Percentiles rank a stretch among this genome's conserved stretches.
These are phyloP conservation scores for Alternaria dauci DNA, from an alignment of 2,329 filamentous ascomycete genomes.

Conservation along the genomic window DNA sequence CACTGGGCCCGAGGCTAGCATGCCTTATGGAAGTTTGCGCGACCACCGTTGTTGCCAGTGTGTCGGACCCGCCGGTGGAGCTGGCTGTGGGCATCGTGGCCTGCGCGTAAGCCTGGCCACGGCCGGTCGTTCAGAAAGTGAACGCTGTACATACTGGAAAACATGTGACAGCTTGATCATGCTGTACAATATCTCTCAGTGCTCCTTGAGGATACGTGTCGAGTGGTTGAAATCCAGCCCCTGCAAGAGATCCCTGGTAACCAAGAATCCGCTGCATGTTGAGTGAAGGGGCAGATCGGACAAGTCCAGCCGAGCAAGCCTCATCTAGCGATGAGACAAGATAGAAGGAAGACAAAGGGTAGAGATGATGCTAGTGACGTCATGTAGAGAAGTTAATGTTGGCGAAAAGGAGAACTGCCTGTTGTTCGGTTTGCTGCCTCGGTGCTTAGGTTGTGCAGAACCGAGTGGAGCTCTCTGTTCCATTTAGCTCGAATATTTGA, in stretches of 20 bases:
- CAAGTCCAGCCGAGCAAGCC: not conserved
- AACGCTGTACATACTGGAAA: not conserved
- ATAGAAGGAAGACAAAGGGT: not conserved
- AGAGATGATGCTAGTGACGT: not conserved
- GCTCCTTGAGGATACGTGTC: too few species aligned
- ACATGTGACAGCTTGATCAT: not conserved
- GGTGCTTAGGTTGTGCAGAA: not conserved
- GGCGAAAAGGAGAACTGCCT: not conserved
- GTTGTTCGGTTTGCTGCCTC: not conserved
- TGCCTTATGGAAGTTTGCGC: not conserved
- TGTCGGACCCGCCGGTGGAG: slow-evolving; percentile 1
- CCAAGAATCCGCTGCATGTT: not conserved
- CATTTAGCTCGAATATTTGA: not conserved
- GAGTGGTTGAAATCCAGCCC: not conserved
- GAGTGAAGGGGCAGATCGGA: not conserved
- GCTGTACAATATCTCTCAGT: not conserved
- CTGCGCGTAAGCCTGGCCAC: not conserved
- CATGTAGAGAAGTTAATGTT: not conserved
- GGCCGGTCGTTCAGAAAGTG: not conserved
- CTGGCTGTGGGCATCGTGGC: not conserved
- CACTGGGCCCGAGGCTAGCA: not conserved
- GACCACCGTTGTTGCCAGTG: not conserved
- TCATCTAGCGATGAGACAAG: not conserved
- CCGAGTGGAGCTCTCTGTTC: not conserved
- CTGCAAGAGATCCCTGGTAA: not conserved